Percentiles rank a stretch among this genome's conserved stretches.
phyloP scores from a whole-genome alignment of 2,329 filamentous ascomycete genomes.

The Clonostachys sp. region DNA sequence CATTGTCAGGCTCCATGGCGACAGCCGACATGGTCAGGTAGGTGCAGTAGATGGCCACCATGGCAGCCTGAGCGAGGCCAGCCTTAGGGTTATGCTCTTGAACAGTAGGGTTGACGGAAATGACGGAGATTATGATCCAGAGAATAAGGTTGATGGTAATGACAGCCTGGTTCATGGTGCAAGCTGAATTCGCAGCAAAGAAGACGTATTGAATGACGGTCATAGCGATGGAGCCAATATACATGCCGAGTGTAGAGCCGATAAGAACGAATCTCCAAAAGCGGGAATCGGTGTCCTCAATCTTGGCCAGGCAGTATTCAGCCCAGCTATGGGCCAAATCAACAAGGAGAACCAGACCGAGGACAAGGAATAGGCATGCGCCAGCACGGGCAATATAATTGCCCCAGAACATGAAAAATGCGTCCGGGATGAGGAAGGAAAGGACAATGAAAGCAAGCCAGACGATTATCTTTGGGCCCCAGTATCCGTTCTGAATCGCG shows the following conservation, averaged over 20 bases:
- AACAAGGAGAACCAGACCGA: conserved; percentile 87
- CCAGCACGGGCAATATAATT: conserved; percentile 87
- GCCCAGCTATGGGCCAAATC: conserved; percentile 97
- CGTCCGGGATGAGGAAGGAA: conserved; percentile 93
- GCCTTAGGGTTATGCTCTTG: conserved; percentile 92
- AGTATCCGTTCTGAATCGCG: conserved; percentile 93
- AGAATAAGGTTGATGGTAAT: conserved; percentile 92
- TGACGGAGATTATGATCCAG: conserved; percentile 71
- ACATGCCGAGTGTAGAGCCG: conserved; percentile 92
- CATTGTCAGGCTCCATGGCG: conserved; percentile 95
- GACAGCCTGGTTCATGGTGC: conserved; percentile 93
- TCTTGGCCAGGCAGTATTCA: conserved; percentile 90
- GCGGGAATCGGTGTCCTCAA: conserved; percentile 81
- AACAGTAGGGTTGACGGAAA: conserved; percentile 85
- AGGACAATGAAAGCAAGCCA: conserved; percentile 86
- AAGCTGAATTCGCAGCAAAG: conserved; percentile 78
- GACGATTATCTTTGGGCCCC: conserved; percentile 90
- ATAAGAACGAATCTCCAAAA: conserved; percentile 85
- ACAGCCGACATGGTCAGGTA: conserved; percentile 98
- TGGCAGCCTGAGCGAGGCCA: conserved; percentile 92
- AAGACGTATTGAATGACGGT: conserved; percentile 97
- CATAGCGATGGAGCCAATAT: conserved; percentile 84
- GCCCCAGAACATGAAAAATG: conserved; percentile 93
- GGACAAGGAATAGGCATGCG: conserved; percentile 88
- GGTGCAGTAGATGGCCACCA: conserved; percentile 97